Evolutionary conservation across 164 flowering plant species (phyloP).

Genomic region (Stephania cephalantha): DNA sequence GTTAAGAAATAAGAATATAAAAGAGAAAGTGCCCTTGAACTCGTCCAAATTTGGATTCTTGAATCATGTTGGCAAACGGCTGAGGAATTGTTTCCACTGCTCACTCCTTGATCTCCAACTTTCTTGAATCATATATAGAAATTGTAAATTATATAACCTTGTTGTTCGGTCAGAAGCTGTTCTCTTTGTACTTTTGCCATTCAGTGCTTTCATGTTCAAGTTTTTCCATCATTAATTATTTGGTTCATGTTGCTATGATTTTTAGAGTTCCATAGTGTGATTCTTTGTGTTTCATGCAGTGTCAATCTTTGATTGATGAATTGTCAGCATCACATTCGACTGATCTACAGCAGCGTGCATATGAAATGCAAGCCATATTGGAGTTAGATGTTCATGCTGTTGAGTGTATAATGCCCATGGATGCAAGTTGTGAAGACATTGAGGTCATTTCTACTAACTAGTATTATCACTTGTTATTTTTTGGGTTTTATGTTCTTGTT

Average conservation of each 20-base stretch:
- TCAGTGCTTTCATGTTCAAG: neutral
- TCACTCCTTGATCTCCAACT: neutral
- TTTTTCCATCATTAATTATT: neutral
- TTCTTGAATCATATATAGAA: neutral
- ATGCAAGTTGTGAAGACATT: conserved; percentile 94
- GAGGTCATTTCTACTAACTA: conserved; percentile 42
- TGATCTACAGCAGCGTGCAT: conserved; percentile 97
- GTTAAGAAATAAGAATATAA: neutral
- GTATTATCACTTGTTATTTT: neutral
- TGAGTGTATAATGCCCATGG: conserved; percentile 67
- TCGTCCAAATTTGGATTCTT: neutral
- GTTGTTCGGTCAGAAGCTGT: too few relatives aligned
- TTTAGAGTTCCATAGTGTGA: neutral
- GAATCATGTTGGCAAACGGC: neutral
- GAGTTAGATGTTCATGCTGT: conserved; percentile 61
- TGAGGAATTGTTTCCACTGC: neutral
- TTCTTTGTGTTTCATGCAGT: conserved; percentile 43
- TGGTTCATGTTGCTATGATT: neutral
- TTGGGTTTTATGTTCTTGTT: neutral
- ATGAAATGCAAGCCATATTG: conserved; percentile 79
- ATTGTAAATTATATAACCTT: neutral
- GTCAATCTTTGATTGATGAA: conserved; percentile 89
- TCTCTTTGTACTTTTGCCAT: too few relatives aligned
- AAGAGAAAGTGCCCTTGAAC: neutral
- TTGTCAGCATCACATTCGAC: conserved; percentile 89